Evolutionary conservation across 2,329 filamentous ascomycete genomes (phyloP), one percentile per base, ranked within the genome.

Genomic region (Trichoderma gracile): DNA sequence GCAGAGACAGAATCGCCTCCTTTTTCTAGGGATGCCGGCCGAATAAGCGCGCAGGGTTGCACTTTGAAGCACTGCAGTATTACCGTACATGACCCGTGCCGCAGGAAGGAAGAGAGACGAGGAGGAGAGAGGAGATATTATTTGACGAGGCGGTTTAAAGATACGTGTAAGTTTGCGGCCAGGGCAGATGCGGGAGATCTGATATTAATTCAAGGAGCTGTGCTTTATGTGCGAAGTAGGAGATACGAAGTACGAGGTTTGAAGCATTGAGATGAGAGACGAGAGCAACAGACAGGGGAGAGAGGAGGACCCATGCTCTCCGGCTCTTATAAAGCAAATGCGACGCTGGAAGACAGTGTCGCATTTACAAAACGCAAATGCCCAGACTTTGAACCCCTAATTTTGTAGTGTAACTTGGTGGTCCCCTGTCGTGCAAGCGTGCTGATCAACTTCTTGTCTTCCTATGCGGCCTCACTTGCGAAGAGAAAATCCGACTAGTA

Each of bases 11-110:
- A n/a, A n/a, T n/a, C 15, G 14, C 38, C 47, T 43, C 57, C 38
- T 52, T 5, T 60, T 52, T 52, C 33, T 43, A 40, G 46, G 42
- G 33, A 14, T 38, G 33, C 33, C 33, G 10, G 33, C 10, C 33
- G 33, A 60, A 43, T 50, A 59, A 59, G 56, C 56, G 56, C 56
- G 57, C 38, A 60, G 43, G 46, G 57, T 59, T 59, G 47, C 46
- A 49, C 57, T 45, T 60, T 47, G 33, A 38, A 60, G 23, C 57
- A 52, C 46, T 60, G 47, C 57, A 60, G 57, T 60, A 47, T n/a
- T n/a, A n/a, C 46, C 57, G 57, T 52, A 47, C 57, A 52, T 46
- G 47, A 52, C 47, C 57, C 57, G 54, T 30, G 54, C 42, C n/a
- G 54, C 54, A 46, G 21, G 56, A 40, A 17, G 17, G 15, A 19